phyloP scores from a whole-genome alignment of 495 filamentous ascomycete genomes.

The Annulohypoxylon stygium region DNA sequence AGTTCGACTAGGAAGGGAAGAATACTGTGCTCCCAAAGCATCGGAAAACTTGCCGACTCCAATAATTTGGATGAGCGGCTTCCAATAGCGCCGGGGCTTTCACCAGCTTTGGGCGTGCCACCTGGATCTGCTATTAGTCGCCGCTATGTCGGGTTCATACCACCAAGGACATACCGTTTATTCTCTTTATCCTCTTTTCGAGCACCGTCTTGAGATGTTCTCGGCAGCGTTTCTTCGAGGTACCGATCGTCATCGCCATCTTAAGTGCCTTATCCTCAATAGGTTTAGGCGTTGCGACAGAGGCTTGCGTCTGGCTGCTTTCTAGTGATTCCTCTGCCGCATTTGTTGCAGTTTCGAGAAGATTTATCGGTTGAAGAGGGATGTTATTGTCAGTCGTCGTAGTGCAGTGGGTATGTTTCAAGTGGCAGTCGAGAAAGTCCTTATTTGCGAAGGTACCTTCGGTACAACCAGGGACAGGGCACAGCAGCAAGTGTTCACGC shows the following conservation, averaged over 20 bases:
- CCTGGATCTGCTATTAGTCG: slow-evolving; percentile 23
- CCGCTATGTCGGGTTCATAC: not conserved
- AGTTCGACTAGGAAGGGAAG: slow-evolving; percentile 52
- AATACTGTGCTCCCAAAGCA: slow-evolving; percentile 51
- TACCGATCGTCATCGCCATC: slow-evolving; percentile 46
- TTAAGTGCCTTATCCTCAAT: slow-evolving; percentile 34
- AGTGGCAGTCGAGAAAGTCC: slow-evolving; percentile 45
- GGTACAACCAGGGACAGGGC: slow-evolving; percentile 45
- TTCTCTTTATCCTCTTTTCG: slow-evolving; percentile 42
- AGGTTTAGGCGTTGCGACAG: not conserved
- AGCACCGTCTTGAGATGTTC: slow-evolving; percentile 44
- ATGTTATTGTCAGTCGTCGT: slow-evolving; percentile 3
- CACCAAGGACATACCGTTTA: slow-evolving; percentile 29
- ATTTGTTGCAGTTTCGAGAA: slow-evolving; percentile 10
- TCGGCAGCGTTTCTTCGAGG: slow-evolving; percentile 49
- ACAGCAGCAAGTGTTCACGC: slow-evolving; percentile 49
- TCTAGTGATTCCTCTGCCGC: not conserved
- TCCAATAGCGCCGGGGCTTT: slow-evolving; percentile 32
- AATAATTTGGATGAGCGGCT: slow-evolving; percentile 36
- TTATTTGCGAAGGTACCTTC: slow-evolving; percentile 37
- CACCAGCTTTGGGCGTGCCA: slow-evolving; percentile 35
- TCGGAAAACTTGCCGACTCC: slow-evolving; percentile 48
- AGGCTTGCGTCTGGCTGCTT: not conserved
- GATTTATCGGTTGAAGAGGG: slow-evolving; percentile 12
- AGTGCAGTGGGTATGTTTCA: slow-evolving; percentile 37